A percentile compares a stretch with the other conserved stretches of the same genome.
Conservation (phyloP, 441 rosid genomes). For the Arabidopsis hybrid region DNA sequence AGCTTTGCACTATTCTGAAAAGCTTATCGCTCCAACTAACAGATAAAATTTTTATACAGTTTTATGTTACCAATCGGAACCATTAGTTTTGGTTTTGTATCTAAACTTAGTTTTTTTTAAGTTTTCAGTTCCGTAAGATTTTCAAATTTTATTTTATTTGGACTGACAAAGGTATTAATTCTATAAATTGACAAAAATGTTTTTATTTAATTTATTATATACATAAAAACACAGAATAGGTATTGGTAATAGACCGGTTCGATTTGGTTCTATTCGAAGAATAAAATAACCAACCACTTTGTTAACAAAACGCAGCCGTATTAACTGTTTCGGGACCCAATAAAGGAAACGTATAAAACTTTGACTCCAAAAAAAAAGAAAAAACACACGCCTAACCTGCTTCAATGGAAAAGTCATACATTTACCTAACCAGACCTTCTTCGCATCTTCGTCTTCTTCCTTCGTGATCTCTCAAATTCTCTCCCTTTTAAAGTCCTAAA, state of each 20-base stretch:
- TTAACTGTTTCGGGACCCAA: neutral
- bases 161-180: no score
- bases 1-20: no score
- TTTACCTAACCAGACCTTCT: slow-evolving; percentile 35
- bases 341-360: slow-evolving; percentile 23
- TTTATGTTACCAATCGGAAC: no score
- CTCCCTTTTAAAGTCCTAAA: slow-evolving; percentile 22
- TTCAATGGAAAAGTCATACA: slow-evolving; percentile 41
- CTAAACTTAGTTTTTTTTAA: no score
- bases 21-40: no score
- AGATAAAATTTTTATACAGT: no score
- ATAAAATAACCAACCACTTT: neutral
- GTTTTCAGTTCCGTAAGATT: no score
- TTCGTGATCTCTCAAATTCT: neutral
- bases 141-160: no score
- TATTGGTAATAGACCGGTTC: neutral
- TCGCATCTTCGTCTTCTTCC: slow-evolving; percentile 32
- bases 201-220: no score
- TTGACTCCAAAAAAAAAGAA: slow-evolving; percentile 12
- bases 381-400: slow-evolving; percentile 21
- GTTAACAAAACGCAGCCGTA: slow-evolving; percentile 19
- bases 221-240: no score
- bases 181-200: no score
- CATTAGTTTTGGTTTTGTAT: no score
- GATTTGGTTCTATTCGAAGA: neutral